These are phyloP conservation scores for Volvox carteri DNA, from an alignment of 163 green algal genomes.

Conservation along the genomic window DNA sequence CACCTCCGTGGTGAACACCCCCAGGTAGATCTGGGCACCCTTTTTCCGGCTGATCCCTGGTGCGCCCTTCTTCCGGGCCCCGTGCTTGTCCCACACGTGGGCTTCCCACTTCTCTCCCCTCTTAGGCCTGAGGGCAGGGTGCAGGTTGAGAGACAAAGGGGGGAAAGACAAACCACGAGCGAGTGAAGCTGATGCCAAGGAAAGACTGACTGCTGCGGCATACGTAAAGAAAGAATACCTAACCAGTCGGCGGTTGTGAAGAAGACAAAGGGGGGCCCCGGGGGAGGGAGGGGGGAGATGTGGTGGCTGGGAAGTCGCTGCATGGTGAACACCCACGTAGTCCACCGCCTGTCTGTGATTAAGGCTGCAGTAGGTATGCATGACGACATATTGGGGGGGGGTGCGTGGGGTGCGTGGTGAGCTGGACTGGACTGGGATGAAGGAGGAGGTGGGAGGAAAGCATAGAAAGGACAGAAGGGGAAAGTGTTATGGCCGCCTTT, in stretches of 20 bases:
- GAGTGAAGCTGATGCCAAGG: background rate
- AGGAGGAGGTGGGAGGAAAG: no score
- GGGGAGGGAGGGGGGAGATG: no score
- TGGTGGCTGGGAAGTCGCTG: no score
- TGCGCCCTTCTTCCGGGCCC: conserved; percentile 44
- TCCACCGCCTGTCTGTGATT: no score
- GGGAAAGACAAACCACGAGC: no score
- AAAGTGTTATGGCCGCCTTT: no score
- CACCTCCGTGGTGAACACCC: conserved; percentile 84
- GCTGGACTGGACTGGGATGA: no score
- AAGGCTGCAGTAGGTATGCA: no score
- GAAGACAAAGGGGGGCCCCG: background rate
- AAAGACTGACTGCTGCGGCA: background rate
- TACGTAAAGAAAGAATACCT: background rate
- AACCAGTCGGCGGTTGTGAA: background rate
- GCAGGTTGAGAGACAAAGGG: background rate
- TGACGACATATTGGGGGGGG: no score
- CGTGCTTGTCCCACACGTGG: conserved; percentile 88
- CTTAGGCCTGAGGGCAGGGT: conserved; percentile 69
- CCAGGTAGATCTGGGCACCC: conserved; percentile 92
- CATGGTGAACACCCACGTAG: no score
- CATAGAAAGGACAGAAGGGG: no score
- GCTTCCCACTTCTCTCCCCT: conserved; percentile 89
- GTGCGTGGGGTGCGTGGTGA: no score
- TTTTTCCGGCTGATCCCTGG: conserved; percentile 69